Evolutionary conservation across 2,329 filamentous ascomycete genomes (phyloP), one percentile per base, ranked within the genome.

Genomic region (Stagonosporopsis tanaceti): DNA sequence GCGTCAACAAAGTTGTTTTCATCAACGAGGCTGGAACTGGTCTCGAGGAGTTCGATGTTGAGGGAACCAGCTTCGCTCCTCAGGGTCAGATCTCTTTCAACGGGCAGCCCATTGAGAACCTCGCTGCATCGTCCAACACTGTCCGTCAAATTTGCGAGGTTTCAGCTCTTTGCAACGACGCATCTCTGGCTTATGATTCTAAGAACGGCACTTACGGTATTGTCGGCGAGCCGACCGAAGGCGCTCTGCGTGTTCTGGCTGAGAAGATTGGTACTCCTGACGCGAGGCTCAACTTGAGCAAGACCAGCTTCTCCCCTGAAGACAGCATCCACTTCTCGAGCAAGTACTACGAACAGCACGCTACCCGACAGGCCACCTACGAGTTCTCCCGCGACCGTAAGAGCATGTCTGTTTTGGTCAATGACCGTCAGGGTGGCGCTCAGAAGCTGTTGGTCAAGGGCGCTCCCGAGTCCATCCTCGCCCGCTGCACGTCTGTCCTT

Each of bases 361-460:
- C 89, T 47, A 87, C 87, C 50, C 87, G 90, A 39, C 83, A 97
- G 54, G 89, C 93, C 8, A 97, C 93, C 11, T 99, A 92, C 69
- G 95, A 99, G 76, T 99, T 99, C 79, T 98, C 95, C 1, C 89
- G 95, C 68, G 95, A 99, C 78, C 88, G 95, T 62, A 99, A 99
- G 86, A 98, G 94, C 79, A 99, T 99, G 95, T 99, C 95, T 45
- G 96, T 99, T 34, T 81, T 98, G 57, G 92, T 96, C 61, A 85
- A 89, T 64, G 84, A 85, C 52, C 17, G 9, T 32, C 42, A 57
- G 17, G 89, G 85, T 53, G 82, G 83, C 47, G 78, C 87, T 50
- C 87, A 95, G 79, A 93, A 90, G 75, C 87, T 99, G 11, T 85
- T 99, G 46, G 93, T 99, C 65, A 99, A 99, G 81, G 95, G 95